phyloP scores from a whole-genome alignment of 75 land plant genomes.

The Pinus tabuliformis region DNA sequence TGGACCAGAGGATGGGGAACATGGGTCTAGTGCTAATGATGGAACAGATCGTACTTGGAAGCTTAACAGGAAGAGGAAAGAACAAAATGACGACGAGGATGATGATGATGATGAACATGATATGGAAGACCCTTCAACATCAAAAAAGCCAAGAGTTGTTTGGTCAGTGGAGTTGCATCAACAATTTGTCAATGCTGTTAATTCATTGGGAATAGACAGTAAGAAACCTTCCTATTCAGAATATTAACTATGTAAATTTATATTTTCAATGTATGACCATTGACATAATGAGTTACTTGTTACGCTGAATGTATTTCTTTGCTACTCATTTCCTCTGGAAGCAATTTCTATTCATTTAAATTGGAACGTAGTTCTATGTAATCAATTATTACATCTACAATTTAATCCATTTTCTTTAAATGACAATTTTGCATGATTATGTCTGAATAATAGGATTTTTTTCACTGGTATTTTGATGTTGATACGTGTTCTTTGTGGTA shows the following conservation, averaged over 20 bases:
- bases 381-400: not conserved
- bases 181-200: constrained; percentile 86
- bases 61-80: constrained; percentile 55
- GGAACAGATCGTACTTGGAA: constrained; percentile 36
- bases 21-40: constrained; percentile 21
- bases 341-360: not conserved
- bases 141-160: constrained; percentile 86
- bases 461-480: constrained; percentile 6
- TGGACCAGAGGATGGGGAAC: constrained; percentile 21
- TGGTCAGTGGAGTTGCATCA: constrained; percentile 93
- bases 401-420: not conserved
- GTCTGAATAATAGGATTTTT: not conserved
- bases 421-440: not conserved
- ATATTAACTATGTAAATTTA: not conserved
- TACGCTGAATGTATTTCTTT: not conserved
- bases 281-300: not conserved
- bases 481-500: constrained; percentile 13
- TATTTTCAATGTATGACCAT: not conserved
- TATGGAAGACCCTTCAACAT: constrained; percentile 66
- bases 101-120: constrained; percentile 48
- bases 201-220: constrained; percentile 91
- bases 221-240: constrained; percentile 22
- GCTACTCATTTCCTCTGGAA: not conserved
- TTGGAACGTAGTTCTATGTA: not conserved
- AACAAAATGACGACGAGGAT: constrained; percentile 45